A percentile compares a stretch with the other conserved stretches of the same genome.
Evolutionary conservation across 2,329 filamentous ascomycete species (phyloP).

Genomic region (Trichophyton simii): DNA sequence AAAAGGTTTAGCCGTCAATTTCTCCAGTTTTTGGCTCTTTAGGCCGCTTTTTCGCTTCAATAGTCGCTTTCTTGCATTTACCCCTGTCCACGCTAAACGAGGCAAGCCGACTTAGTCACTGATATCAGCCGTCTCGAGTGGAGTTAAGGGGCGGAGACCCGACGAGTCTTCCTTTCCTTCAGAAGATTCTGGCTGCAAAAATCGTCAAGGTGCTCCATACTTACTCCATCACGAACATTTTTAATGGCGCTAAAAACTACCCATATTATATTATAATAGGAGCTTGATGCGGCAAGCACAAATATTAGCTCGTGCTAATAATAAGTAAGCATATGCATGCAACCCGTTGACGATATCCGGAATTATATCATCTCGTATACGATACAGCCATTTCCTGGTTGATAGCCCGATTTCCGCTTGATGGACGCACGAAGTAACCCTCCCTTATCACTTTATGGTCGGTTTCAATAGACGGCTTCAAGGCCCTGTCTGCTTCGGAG

Average conservation of each 20-base stretch:
- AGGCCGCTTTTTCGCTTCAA: neutral
- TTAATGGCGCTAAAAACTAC: too few relatives aligned
- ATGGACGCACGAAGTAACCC: neutral
- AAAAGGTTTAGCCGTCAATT: neutral
- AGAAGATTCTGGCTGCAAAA: neutral
- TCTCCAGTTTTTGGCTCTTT: neutral
- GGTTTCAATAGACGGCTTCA: constrained; percentile 3
- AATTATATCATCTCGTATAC: neutral
- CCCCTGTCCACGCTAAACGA: constrained; percentile 1
- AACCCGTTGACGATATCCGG: neutral
- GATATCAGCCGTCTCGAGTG: neutral
- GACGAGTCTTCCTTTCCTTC: neutral
- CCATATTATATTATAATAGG: too few relatives aligned
- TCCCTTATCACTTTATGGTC: neutral
- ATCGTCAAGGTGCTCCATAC: neutral
- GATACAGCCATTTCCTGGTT: neutral
- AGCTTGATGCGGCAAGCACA: neutral
- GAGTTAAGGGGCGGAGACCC: neutral
- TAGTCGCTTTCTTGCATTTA: neutral
- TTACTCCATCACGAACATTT: neutral
- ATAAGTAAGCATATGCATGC: neutral
- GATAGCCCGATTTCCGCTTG: neutral
- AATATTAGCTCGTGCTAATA: neutral
- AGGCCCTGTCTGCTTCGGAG: neutral
- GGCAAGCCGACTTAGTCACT: neutral